Conservation (phyloP, 495 filamentous ascomycete genomes). For the Xylaria castorea region DNA sequence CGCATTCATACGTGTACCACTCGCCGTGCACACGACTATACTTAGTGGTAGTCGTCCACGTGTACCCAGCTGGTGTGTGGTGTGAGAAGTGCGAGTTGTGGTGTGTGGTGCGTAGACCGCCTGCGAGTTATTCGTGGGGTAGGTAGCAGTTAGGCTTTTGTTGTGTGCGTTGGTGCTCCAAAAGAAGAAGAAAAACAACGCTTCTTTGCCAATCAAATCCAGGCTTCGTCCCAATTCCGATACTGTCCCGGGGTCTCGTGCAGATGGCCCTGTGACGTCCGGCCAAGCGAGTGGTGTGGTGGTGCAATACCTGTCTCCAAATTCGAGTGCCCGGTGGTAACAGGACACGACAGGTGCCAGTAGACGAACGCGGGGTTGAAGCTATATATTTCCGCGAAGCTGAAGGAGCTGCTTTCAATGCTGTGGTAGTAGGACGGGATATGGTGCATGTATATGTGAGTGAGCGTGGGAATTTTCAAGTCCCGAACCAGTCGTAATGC, state of each 20-base stretch:
- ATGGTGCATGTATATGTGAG: constrained; percentile 24
- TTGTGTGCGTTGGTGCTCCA: constrained; percentile 33
- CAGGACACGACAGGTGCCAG: constrained; percentile 23
- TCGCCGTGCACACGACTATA: constrained; percentile 33
- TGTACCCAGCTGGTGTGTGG: constrained; percentile 32
- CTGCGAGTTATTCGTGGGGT: constrained; percentile 44
- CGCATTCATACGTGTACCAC: constrained; percentile 45
- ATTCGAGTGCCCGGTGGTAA: constrained; percentile 21
- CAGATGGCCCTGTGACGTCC: constrained; percentile 33
- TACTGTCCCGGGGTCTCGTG: constrained; percentile 37
- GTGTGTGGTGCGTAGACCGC: constrained; percentile 26
- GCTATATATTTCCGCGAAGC: constrained; percentile 21
- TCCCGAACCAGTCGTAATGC: constrained; percentile 12
- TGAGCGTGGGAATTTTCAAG: constrained; percentile 15
- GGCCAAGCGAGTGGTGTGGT: constrained; percentile 27
- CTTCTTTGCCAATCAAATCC: constrained; percentile 39
- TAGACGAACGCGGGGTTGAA: constrained; percentile 9
- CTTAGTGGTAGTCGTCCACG: constrained; percentile 43
- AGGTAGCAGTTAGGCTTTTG: constrained; percentile 38
- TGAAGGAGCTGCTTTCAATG: not conserved
- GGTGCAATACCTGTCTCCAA: constrained; percentile 25
- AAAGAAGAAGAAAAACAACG: constrained; percentile 27
- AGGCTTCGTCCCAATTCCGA: constrained; percentile 35
- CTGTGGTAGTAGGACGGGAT: constrained; percentile 16
- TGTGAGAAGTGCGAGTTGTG: constrained; percentile 28